Evolutionary conservation across 495 filamentous ascomycete species (phyloP).

Genomic region (Collariella sp.): DNA sequence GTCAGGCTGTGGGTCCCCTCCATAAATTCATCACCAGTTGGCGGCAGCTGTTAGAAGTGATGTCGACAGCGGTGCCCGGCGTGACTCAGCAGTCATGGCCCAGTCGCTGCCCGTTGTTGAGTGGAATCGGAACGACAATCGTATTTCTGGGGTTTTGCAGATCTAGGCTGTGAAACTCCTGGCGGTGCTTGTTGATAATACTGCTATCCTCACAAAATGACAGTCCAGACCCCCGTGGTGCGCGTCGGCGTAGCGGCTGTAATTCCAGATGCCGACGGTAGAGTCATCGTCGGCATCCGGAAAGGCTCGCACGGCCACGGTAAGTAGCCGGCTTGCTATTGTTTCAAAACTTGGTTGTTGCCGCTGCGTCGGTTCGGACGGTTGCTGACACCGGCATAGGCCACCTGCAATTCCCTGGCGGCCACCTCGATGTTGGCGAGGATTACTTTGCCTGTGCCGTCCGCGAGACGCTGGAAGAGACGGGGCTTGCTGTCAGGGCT

Average conservation of each 20-base stretch:
- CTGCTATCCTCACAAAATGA: neutral
- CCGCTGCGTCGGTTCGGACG: neutral
- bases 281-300: conserved; percentile 34
- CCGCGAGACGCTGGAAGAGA: conserved; percentile 62
- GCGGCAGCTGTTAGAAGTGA: too few species aligned
- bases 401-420: conserved; percentile 56
- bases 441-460: conserved; percentile 47
- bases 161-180: too few species aligned
- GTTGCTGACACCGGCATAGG: conserved; percentile 26
- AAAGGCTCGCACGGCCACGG: conserved; percentile 35
- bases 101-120: too few species aligned
- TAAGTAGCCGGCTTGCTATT: conserved; percentile 13
- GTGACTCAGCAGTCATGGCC: too few species aligned
- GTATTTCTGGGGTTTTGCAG: too few species aligned
- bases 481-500: conserved; percentile 45
- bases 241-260: conserved; percentile 37
- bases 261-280: conserved; percentile 25
- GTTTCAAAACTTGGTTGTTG: neutral
- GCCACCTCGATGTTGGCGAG: conserved; percentile 61
- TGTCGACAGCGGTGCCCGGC: too few species aligned
- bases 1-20: neutral
- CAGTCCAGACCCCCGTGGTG: conserved; percentile 4
- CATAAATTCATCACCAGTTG: too few species aligned
- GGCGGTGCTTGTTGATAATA: too few species aligned
- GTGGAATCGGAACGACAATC: too few species aligned